phyloP scores from a whole-genome alignment of 352 stramenopile genomes.

The Globisporangium barbulae region DNA sequence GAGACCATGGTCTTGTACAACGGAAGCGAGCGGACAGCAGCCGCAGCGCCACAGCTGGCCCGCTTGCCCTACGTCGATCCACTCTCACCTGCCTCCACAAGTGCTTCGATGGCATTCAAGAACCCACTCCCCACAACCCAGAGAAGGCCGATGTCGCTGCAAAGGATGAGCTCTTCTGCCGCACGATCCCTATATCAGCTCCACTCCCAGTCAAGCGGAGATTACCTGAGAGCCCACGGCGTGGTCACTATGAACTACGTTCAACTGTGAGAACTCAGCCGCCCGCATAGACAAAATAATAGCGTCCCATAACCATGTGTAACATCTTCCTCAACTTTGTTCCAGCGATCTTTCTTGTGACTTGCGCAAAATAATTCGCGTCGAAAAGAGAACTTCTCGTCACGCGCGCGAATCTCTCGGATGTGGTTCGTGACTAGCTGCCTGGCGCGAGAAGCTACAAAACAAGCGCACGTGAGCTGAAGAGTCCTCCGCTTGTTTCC shows the following conservation, averaged over 20 bases:
- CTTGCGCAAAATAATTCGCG: no score
- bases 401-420: no score
- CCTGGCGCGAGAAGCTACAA: no score
- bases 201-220: neutral
- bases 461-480: no score
- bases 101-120: neutral
- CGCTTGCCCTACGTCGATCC: neutral
- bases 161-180: neutral
- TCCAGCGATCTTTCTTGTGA: neutral
- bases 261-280: neutral
- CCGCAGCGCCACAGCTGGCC: neutral
- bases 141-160: neutral
- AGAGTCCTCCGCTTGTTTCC: no score
- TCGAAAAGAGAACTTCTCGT: no score
- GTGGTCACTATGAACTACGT: slow-evolving; percentile 1
- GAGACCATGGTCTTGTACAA: slow-evolving; percentile 5
- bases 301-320: no score
- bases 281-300: no score
- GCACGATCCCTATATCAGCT: slow-evolving; percentile 5
- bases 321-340: no score
- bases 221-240: neutral
- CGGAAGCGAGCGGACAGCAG: neutral
- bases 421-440: no score
- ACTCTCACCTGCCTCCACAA: neutral
- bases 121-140: neutral